Evolutionary conservation across 2,329 filamentous ascomycete genomes (phyloP).

Genomic region (Intubia oerlemansii): DNA sequence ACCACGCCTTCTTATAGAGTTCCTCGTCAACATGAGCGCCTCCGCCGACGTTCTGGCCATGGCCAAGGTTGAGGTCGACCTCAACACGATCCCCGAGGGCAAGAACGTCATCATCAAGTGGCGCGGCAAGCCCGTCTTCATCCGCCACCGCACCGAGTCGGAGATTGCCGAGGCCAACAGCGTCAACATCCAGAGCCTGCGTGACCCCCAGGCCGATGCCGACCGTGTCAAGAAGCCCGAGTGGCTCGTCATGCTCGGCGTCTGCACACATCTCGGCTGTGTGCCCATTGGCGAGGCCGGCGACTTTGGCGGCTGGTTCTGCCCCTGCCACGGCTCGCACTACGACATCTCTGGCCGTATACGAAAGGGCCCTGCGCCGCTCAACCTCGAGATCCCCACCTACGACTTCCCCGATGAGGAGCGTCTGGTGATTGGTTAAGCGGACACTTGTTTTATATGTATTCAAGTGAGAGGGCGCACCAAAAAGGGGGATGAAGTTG

Average conservation of each 20-base stretch:
- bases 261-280: conserved; percentile 98
- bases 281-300: conserved; percentile 97
- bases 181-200: conserved; percentile 59
- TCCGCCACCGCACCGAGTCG: conserved; percentile 83
- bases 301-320: conserved; percentile 99
- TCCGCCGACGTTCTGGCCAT: conserved; percentile 96
- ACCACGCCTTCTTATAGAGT: conserved; percentile 40
- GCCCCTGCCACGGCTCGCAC: conserved; percentile 98
- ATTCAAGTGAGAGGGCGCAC: too few relatives aligned
- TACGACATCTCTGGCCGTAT: conserved; percentile 99
- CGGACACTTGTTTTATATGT: background rate
- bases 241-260: conserved; percentile 97
- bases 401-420: conserved; percentile 88
- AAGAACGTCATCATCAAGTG: conserved; percentile 99
- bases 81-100: conserved; percentile 83
- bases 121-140: conserved; percentile 99
- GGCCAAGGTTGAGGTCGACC: conserved; percentile 97
- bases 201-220: conserved; percentile 77
- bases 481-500: too few relatives aligned
- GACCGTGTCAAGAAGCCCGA: conserved; percentile 96
- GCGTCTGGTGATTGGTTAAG: conserved; percentile 83
- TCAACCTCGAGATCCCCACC: conserved; percentile 86
- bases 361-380: conserved; percentile 87
- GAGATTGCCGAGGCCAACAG: conserved; percentile 94
- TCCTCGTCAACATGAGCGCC: conserved; percentile 98